Percentiles rank a stretch among this genome's conserved stretches.
Conservation (phyloP, 169 alveolate genomes). For the Plasmodium coatneyi region DNA sequence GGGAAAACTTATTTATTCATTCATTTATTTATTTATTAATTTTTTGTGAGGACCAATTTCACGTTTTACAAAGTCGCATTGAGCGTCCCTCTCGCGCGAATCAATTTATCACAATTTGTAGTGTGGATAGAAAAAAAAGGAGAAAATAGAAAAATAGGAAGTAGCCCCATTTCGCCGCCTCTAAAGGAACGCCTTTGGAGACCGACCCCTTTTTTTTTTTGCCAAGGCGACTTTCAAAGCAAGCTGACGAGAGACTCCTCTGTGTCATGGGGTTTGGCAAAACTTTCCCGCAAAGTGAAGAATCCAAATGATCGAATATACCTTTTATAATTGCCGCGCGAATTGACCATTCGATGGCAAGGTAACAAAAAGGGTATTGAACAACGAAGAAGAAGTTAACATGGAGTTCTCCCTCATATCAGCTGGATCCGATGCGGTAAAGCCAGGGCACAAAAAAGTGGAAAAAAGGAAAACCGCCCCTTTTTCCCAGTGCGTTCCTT, state of each 20-base stretch:
- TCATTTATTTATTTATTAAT: too few species aligned
- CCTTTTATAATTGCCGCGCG: neutral
- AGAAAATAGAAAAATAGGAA: neutral
- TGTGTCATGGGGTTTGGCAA: neutral
- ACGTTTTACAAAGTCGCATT: neutral
- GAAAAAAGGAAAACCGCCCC: neutral
- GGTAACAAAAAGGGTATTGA: neutral
- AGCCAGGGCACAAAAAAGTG: neutral
- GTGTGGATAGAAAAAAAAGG: neutral
- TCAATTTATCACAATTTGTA: neutral
- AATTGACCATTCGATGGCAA: neutral
- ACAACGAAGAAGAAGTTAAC: neutral
- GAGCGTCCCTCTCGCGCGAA: neutral
- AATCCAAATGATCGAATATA: neutral
- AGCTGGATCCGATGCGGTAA: conserved; percentile 74
- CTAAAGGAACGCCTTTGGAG: neutral
- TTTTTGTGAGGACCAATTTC: neutral
- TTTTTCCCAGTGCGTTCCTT: neutral
- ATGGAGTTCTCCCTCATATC: conserved; percentile 50
- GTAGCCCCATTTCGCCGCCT: neutral
- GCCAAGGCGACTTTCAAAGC: neutral
- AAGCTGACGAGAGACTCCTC: neutral
- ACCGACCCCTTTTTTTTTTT: neutral
- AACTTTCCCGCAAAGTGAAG: neutral
- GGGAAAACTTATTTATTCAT: too few species aligned